Conservation (phyloP, 768 basidiomycete species). For the Pluteus cervinus region DNA sequence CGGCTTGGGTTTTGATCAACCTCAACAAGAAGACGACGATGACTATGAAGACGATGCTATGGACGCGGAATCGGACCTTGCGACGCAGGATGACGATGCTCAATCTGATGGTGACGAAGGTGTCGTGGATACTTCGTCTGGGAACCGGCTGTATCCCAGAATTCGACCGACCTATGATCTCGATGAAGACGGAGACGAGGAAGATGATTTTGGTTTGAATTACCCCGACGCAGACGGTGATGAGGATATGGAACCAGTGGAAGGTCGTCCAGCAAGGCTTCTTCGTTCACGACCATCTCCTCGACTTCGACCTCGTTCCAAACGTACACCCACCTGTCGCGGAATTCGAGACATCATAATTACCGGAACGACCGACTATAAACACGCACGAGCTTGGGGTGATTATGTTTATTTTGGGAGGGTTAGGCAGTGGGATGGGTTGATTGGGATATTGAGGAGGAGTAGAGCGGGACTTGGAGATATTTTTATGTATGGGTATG, state of each 20-base stretch:
- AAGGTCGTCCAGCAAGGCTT: too few species aligned
- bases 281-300: constrained; percentile 11
- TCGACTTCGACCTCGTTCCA: constrained; percentile 12
- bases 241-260: constrained; percentile 19
- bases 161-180: too few species aligned
- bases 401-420: constrained; percentile 45
- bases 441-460: constrained; percentile 44
- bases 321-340: too few species aligned
- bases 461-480: constrained; percentile 16
- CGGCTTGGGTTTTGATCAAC: too few species aligned
- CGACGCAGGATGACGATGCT: too few species aligned
- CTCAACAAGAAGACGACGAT: constrained; percentile 4
- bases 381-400: constrained; percentile 43
- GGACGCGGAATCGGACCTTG: constrained; percentile 15
- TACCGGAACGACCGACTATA: constrained; percentile 51
- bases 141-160: too few species aligned
- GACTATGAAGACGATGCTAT: constrained; percentile 19
- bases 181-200: constrained; percentile 13
- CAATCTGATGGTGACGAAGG: too few species aligned
- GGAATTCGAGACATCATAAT: constrained; percentile 51
- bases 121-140: too few species aligned
- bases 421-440: constrained; percentile 52
- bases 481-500: constrained; percentile 63
- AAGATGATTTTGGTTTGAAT: too few species aligned
- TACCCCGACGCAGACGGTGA: constrained; percentile 19